Percentiles rank a stretch among this genome's conserved stretches.
phyloP scores from a whole-genome alignment of 1,284 basidiomycete species.

The Grifola frondosa region DNA sequence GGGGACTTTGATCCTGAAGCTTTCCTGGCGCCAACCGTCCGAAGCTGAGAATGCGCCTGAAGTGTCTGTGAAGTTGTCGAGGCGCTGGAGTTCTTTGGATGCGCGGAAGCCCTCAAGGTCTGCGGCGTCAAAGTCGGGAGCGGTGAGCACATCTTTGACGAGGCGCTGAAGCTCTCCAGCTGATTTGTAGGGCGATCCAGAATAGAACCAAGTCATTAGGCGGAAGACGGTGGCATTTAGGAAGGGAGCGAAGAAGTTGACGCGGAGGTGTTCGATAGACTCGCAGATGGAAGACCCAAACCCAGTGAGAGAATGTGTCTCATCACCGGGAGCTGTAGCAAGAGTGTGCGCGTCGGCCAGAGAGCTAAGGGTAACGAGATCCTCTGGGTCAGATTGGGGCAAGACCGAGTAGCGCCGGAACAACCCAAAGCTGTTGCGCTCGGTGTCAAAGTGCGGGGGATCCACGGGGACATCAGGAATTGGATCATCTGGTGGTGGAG shows the following conservation, averaged over 20 bases:
- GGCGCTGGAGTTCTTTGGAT: conserved; percentile 1
- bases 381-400: conserved; percentile 7
- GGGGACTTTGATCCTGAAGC: conserved; percentile 19
- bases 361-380: not conserved
- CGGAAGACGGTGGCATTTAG: conserved; percentile 2
- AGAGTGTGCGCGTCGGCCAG: not conserved
- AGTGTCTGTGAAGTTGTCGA: conserved; percentile 12
- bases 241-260: conserved; percentile 11
- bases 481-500: too few species aligned
- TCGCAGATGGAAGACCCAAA: too few species aligned
- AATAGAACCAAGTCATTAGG: conserved; percentile 12
- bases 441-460: too few species aligned
- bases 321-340: too few species aligned
- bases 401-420: conserved; percentile 3
- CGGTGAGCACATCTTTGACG: conserved; percentile 18
- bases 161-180: conserved; percentile 18
- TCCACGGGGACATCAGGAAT: too few species aligned
- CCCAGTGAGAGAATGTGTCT: too few species aligned
- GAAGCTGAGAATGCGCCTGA: not conserved
- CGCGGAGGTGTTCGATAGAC: too few species aligned
- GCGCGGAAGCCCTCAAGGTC: conserved; percentile 20
- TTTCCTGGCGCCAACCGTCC: conserved; percentile 16
- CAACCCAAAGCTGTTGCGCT: not conserved
- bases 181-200: conserved; percentile 11
- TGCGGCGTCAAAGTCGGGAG: conserved; percentile 13